These are phyloP conservation scores for Phytophthora pistaciae DNA, from an alignment of 352 stramenopile species.

Conservation along the genomic window DNA sequence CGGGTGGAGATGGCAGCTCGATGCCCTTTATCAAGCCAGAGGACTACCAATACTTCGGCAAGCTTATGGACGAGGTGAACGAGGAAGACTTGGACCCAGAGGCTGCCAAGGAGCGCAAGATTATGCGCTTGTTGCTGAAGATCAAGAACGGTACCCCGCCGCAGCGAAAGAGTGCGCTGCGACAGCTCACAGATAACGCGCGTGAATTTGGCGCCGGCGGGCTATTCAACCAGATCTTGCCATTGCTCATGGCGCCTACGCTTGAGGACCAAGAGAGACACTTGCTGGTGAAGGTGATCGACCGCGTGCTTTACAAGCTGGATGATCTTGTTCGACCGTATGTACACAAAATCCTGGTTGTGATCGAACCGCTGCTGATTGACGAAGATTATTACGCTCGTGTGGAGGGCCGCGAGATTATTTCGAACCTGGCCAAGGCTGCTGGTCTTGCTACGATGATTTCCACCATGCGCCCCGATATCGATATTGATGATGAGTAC, in stretches of 20 bases:
- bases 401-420: conserved; percentile 99
- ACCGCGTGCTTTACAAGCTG: conserved; percentile 99
- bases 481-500: conserved; percentile 99
- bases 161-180: conserved; percentile 96
- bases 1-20: conserved; percentile 68
- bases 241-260: conserved; percentile 98
- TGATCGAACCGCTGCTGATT: conserved; percentile 99
- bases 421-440: conserved; percentile 99
- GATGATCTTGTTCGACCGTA: conserved; percentile 99
- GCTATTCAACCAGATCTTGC: conserved; percentile 99
- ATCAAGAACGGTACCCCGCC: conserved; percentile 99
- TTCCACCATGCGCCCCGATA: conserved; percentile 99
- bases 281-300: conserved; percentile 99
- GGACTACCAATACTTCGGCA: conserved; percentile 98
- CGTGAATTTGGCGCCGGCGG: conserved; percentile 96
- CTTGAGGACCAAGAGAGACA: conserved; percentile 99
- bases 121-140: conserved; percentile 98
- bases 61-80: conserved; percentile 94
- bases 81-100: conserved; percentile 92
- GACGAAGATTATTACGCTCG: conserved; percentile 99
- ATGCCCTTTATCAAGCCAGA: conserved; percentile 99
- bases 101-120: conserved; percentile 96
- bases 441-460: conserved; percentile 99
- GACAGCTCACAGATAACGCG: conserved; percentile 98
- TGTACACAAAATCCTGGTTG: conserved; percentile 99